Conservation (phyloP, 2,329 filamentous ascomycete genomes). For the Bimuria novae-zelandiae region DNA sequence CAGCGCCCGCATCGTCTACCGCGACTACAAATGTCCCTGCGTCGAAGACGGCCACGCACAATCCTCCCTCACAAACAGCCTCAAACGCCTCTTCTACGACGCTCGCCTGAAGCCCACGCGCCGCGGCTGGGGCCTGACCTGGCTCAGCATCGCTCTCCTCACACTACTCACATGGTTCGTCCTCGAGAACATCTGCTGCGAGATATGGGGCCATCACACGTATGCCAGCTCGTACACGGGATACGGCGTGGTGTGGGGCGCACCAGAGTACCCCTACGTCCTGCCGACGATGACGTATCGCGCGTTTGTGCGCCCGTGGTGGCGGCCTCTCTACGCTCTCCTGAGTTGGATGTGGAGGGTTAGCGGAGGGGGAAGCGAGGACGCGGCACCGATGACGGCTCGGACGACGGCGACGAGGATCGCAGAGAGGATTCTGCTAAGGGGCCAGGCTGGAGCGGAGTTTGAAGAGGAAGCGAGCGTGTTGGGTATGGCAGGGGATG, state of each 20-base stretch:
- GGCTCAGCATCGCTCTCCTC: constrained; percentile 47
- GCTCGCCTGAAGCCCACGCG: constrained; percentile 23
- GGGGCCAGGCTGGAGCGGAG: not conserved
- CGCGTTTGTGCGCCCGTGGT: constrained; percentile 41
- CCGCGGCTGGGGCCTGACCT: constrained; percentile 41
- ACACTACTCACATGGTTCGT: constrained; percentile 55
- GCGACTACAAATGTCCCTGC: constrained; percentile 26
- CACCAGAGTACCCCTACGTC: constrained; percentile 60
- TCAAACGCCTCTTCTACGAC: constrained; percentile 36
- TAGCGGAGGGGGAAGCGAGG: not conserved
- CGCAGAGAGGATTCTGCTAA: constrained; percentile 1
- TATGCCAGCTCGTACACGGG: constrained; percentile 55
- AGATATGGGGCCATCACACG: constrained; percentile 57
- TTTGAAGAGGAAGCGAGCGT: constrained; percentile 4
- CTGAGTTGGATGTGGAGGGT: constrained; percentile 6
- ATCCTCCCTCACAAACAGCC: constrained; percentile 27
- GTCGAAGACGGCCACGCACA: constrained; percentile 13
- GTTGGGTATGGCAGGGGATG: constrained; percentile 11
- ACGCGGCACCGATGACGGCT: not conserved
- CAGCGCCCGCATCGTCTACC: constrained; percentile 16
- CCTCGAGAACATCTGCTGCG: constrained; percentile 49
- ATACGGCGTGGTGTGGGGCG: constrained; percentile 56
- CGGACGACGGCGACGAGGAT: not conserved
- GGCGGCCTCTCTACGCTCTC: constrained; percentile 35
- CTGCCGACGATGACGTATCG: constrained; percentile 59